Evolutionary conservation across 2,329 filamentous ascomycete species (phyloP), one percentile per base, ranked within the genome.

Genomic region (Aspergillus brasiliensis): DNA sequence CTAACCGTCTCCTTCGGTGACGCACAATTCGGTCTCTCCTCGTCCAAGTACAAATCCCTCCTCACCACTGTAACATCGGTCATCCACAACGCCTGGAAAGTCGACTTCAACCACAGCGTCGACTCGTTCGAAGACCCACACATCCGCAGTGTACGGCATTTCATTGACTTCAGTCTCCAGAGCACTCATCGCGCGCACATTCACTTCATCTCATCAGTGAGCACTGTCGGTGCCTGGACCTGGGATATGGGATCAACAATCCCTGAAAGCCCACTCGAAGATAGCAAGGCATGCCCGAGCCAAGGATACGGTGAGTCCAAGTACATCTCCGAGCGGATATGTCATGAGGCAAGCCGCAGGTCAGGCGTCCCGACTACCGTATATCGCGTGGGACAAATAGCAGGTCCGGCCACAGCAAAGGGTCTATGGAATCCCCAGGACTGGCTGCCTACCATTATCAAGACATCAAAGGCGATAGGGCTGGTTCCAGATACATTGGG

Each of bases 31-130:
- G 40, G 40, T 7, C 19, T 44, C 0, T 52, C 56, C 1, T 21
- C 49, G 1, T 44, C 57, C 0, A 66, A 57, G 7, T 77, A 75
- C 60, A 42, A 60, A 1, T 25, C 57, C 6, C 61, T 76, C 6
- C 46, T 68, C 2, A 34, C 47, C 2, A 53, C 55, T 0, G 71
- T 72, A 0, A 65, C 73, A 40, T 62, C 67, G 1, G 61, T 78
- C 17, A 62, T 73, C 3, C 77, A 79, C 62, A 77, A 75, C 55
- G 71, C 73, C 3, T 78, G 77, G 76, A 70, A 67, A 17, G 73
- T 78, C 2, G 65, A 75, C 59, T 75, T 75, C 62, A 76, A 72
- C 58, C 65, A 67, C 25, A 61, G 64, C 7, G 57, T 77, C 2
- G 48, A 64, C 28, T 66, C 72, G 0, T 76, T 75, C 57, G 68